Base-by-base conservation (phyloP, 805 yeast species). In the Kodamaea hsintzibuensis region DNA sequence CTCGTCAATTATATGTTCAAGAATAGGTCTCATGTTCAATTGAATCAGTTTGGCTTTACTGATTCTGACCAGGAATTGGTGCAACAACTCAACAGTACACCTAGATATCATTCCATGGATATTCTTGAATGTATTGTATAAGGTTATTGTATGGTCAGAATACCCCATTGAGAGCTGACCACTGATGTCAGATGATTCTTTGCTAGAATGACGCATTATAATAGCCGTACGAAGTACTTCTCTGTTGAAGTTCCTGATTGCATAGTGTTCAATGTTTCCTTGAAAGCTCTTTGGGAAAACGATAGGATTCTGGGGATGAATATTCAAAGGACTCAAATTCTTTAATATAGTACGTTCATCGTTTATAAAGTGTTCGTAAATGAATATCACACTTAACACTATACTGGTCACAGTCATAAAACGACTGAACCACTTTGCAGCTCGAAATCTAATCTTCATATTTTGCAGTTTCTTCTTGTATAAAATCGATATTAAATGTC, bases 11-110 rank as follows among this genome's bases (percentile, higher is more conserved):
- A 50, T 25, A 30, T 25, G 14, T 18, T 27, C 30, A 17, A 50
- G 39, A 25, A 50, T 46, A 2, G 53, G 53, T 39, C 46, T 35
- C 16, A 50, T 9, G n/a, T 50, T 49, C 33, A n/a, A 27, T 14
- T 50, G 53, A 2, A 50, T 27, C 45, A 44, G 47, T 14, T 37
- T 14, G 3, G 48, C 27, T 8, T 12, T 13, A 14, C 49, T 22
- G 18, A 52, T 43, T 13, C 38, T 50, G 37, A 52, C 42, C n/a
- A 16, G 19, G 10, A 45, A 45, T 22, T 50, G 45, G 18, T 39
- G 9, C 10, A 45, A 17, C 14, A 50, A 42, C 13, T 25, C 14
- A 17, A 50, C 3, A 30, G 35, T 33, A 25, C 54, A 51, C 1
- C 43, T 6, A 7, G 43, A 12, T 1, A 47, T 7, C 16, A 19